These are phyloP conservation scores for Colletotrichum echinochloae DNA, from an alignment of 2,329 filamentous ascomycete species.

Conservation along the genomic window DNA sequence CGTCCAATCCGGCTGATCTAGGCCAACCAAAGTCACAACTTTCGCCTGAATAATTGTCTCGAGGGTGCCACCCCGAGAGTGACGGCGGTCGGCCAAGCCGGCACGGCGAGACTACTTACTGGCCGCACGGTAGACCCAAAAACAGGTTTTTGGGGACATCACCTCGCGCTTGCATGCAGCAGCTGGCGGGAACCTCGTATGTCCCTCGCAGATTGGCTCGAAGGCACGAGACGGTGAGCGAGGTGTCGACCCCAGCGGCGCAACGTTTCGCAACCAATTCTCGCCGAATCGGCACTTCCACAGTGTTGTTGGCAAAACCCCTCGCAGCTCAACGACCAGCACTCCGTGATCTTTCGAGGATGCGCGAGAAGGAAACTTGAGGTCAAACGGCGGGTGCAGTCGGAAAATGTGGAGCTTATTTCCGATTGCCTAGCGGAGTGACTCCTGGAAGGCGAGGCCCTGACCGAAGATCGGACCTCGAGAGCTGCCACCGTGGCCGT, in stretches of 20 bases:
- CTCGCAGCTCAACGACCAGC: not conserved
- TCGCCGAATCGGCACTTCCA: conserved; percentile 10
- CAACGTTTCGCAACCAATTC: conserved; percentile 7
- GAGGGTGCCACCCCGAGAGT: conserved; percentile 7
- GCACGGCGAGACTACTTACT: conserved; percentile 35
- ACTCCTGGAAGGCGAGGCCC: not conserved
- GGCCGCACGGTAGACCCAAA: conserved; percentile 30
- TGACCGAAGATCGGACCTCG: not conserved
- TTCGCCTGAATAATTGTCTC: conserved; percentile 33
- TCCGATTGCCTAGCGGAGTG: conserved; percentile 12
- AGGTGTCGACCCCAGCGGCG: not conserved
- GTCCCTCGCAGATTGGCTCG: conserved; percentile 27
- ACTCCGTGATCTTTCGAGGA: not conserved
- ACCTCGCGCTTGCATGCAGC: conserved; percentile 41
- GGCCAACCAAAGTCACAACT: conserved; percentile 5
- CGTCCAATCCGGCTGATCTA: not conserved
- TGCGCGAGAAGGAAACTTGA: not conserved
- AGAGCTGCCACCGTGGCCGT: not conserved
- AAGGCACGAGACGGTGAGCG: conserved; percentile 36
- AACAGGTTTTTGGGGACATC: conserved; percentile 41
- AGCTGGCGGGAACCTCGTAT: conserved; percentile 37
- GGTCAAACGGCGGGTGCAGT: conserved; percentile 22
- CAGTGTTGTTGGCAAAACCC: not conserved
- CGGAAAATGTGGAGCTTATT: not conserved
- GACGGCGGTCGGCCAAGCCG: conserved; percentile 37